A percentile compares a stretch with the other conserved stretches of the same genome.
These are phyloP conservation scores for Hericium coralloides DNA, from an alignment of 768 basidiomycete genomes.

Conservation along the genomic window DNA sequence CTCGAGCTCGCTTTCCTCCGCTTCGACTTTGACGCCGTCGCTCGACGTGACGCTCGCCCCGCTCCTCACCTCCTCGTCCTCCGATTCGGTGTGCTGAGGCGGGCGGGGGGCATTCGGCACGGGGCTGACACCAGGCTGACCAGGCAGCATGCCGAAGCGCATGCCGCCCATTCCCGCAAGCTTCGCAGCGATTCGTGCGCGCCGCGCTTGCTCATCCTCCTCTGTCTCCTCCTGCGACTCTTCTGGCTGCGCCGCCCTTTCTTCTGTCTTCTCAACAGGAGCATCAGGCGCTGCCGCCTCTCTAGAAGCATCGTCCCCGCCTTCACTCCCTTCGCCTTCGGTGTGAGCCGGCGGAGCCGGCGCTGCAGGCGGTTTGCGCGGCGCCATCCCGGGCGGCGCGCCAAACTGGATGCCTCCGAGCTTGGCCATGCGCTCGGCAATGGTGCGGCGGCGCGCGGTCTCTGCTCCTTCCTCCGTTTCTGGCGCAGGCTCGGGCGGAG, in stretches of 20 bases:
- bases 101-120: slow-evolving; percentile 1
- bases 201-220: slow-evolving; percentile 53
- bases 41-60: slow-evolving; percentile 31
- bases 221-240: slow-evolving; percentile 31
- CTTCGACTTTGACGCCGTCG: slow-evolving; percentile 57
- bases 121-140: slow-evolving; percentile 3
- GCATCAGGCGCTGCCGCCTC: too few species aligned
- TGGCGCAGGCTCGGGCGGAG: neutral
- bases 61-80: slow-evolving; percentile 30
- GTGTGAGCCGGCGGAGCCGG: neutral
- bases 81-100: slow-evolving; percentile 32
- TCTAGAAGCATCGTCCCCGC: neutral
- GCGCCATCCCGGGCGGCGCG: slow-evolving; percentile 40
- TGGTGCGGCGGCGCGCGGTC: slow-evolving; percentile 49
- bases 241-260: neutral
- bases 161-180: slow-evolving; percentile 49
- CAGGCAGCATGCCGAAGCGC: slow-evolving; percentile 47
- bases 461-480: slow-evolving; percentile 17
- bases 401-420: slow-evolving; percentile 83
- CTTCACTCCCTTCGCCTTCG: neutral
- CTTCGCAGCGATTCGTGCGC: slow-evolving; percentile 44
- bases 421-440: slow-evolving; percentile 93
- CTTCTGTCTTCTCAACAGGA: too few species aligned
- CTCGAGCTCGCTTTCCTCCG: slow-evolving; percentile 66
- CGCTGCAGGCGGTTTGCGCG: neutral